Percentiles rank a stretch among this genome's conserved stretches.
These are phyloP conservation scores for Emergomyces africanus DNA, from an alignment of 2,329 filamentous ascomycete genomes.

Conservation along the genomic window DNA sequence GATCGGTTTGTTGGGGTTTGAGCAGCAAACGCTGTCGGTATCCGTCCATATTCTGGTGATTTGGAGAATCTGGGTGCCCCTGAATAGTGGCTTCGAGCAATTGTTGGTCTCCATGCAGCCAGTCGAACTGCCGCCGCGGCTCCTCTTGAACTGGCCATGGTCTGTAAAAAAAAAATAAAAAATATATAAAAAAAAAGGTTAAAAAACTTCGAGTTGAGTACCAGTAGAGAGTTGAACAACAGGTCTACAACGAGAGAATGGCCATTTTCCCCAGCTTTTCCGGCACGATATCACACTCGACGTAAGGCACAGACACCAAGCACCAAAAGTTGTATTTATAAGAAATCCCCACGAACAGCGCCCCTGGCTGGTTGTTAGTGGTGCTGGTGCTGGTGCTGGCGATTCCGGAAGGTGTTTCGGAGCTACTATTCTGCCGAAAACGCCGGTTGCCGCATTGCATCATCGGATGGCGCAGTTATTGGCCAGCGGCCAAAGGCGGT, in stretches of 20 bases:
- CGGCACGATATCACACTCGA: too few species aligned
- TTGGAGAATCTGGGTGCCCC: not conserved
- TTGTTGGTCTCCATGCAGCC: not conserved
- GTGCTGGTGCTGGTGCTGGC: too few species aligned
- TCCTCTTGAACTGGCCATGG: conserved; percentile 1
- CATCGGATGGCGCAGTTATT: not conserved
- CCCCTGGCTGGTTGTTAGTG: too few species aligned
- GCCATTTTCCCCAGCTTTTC: not conserved
- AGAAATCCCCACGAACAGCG: too few species aligned
- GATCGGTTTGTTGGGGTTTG: not conserved
- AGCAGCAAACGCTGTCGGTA: not conserved
- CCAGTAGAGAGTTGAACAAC: not conserved
- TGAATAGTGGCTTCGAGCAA: not conserved
- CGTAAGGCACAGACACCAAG: too few species aligned
- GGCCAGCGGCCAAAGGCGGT: not conserved
- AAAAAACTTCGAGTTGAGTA: not conserved
- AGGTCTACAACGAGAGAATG: not conserved
- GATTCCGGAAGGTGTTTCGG: too few species aligned
- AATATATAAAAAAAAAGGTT: too few species aligned
- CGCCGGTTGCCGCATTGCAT: not conserved
- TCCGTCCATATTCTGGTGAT: not conserved
- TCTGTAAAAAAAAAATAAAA: too few species aligned
- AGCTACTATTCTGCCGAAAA: not conserved
- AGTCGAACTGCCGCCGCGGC: not conserved
- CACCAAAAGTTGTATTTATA: too few species aligned